These are phyloP conservation scores for Shiraia sp. DNA, from an alignment of 2,329 filamentous ascomycete species.

Conservation along the genomic window DNA sequence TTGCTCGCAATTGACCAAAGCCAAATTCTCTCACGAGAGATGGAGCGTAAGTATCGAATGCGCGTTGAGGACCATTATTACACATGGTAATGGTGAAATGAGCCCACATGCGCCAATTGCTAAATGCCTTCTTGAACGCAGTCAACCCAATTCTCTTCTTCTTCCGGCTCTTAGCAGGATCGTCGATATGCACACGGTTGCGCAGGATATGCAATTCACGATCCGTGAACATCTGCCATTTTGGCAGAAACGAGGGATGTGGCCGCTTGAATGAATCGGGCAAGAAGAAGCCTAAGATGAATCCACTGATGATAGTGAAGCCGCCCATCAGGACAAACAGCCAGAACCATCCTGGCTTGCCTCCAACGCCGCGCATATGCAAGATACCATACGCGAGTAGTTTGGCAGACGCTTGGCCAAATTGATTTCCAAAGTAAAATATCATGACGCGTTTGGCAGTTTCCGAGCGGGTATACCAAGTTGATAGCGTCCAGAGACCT, in stretches of 20 bases:
- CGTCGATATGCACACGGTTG: conserved; percentile 18
- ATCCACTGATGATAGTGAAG: conserved; percentile 7
- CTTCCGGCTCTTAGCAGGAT: conserved; percentile 44
- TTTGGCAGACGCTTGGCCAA: conserved; percentile 40
- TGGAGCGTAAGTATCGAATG: conserved; percentile 58
- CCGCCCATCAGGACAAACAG: conserved; percentile 25
- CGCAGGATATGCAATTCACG: conserved; percentile 22
- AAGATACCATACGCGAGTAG: conserved; percentile 46
- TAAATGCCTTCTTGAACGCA: conserved; percentile 53
- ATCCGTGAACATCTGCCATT: conserved; percentile 19
- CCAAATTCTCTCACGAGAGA: conserved; percentile 59
- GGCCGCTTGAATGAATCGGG: conserved; percentile 17
- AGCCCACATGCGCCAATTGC: conserved; percentile 57
- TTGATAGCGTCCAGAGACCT: conserved; percentile 67
- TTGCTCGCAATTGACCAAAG: conserved; percentile 53
- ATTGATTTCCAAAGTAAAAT: conserved; percentile 46
- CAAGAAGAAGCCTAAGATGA: conserved; percentile 13
- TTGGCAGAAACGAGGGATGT: conserved; percentile 12
- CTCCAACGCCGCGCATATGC: conserved; percentile 46
- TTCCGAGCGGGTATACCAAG: conserved; percentile 63
- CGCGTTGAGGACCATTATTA: conserved; percentile 55
- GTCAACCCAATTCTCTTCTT: conserved; percentile 52
- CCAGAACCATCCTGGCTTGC: conserved; percentile 47
- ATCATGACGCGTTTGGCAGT: conserved; percentile 47
- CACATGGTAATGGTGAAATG: conserved; percentile 57